Evolutionary conservation across 176 grass and related monocot genomes (phyloP).

Genomic region (Melocanna baccifera): DNA sequence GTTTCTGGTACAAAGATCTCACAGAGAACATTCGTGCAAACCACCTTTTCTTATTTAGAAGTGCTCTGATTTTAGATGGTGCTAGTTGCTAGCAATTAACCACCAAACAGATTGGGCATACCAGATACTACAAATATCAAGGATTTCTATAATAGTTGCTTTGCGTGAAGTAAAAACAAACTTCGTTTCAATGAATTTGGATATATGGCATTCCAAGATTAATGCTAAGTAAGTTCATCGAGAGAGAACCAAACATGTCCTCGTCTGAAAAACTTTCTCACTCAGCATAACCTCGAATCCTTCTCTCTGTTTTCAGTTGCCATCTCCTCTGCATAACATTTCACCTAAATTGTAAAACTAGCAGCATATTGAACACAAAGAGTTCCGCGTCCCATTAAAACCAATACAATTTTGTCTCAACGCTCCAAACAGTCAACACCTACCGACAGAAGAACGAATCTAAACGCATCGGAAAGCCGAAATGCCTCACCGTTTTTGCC

Average conservation of each 20-base stretch:
- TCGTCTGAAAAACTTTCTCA: neutral
- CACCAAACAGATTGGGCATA: neutral
- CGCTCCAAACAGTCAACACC: neutral
- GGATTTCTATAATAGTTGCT: neutral
- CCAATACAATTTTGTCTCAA: neutral
- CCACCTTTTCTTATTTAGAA: neutral
- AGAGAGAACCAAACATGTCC: neutral
- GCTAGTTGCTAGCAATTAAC: neutral
- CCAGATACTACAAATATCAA: neutral
- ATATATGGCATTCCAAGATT: neutral
- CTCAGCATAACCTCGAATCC: neutral
- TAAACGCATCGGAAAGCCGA: neutral
- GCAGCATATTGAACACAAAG: neutral
- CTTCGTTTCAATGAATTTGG: neutral
- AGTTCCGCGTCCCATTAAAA: neutral
- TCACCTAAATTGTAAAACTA: neutral
- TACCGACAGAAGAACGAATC: neutral
- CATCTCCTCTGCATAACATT: neutral
- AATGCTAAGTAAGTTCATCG: neutral
- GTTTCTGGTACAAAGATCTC: neutral
- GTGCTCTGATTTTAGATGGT: neutral
- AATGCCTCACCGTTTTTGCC: conserved; percentile 69
- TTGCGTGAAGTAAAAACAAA: neutral
- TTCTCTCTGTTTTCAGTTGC: neutral
- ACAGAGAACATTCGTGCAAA: neutral